phyloP scores from a whole-genome alignment of 352 stramenopile species.

The Thalassiosira hispida region DNA sequence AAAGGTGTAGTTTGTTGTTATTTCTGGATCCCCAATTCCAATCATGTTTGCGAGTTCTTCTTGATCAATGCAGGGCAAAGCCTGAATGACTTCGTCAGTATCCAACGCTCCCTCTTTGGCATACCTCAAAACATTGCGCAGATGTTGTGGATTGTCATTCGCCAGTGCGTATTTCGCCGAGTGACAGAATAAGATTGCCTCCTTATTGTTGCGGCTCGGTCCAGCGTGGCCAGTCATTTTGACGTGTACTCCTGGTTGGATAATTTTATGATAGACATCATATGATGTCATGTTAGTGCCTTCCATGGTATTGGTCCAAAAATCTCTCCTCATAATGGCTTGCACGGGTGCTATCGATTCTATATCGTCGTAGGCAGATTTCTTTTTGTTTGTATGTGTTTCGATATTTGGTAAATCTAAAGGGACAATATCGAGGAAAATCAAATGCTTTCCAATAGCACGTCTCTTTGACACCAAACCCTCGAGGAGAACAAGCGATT shows the following conservation, averaged over 20 bases:
- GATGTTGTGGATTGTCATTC: conserved; percentile 57
- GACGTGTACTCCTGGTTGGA: conserved; percentile 50
- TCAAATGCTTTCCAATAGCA: conserved; percentile 43
- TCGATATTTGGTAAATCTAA: conserved; percentile 21
- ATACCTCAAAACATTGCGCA: conserved; percentile 47
- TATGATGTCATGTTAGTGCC: conserved; percentile 17
- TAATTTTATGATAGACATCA: conserved; percentile 55
- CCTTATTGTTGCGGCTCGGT: conserved; percentile 36
- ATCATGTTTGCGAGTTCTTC: conserved; percentile 30
- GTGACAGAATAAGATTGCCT: conserved; percentile 42
- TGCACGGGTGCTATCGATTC: conserved; percentile 32
- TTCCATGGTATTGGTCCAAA: conserved; percentile 28
- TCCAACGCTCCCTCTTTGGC: conserved; percentile 35
- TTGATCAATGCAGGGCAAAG: conserved; percentile 26
- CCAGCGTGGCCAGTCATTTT: conserved; percentile 35
- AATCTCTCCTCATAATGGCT: conserved; percentile 47
- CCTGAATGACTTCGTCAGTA: conserved; percentile 30
- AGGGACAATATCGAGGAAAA: conserved; percentile 49
- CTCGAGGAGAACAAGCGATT: conserved; percentile 27
- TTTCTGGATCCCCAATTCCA: neutral
- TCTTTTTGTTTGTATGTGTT: conserved; percentile 6
- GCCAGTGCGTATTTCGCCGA: conserved; percentile 20
- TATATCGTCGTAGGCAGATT: conserved; percentile 9
- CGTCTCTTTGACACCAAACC: conserved; percentile 47
- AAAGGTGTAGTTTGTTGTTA: conserved; percentile 8